Evolutionary conservation across 1,284 basidiomycete species (phyloP), one percentile per base, ranked within the genome.

Genomic region (Sporisorium graminicola): DNA sequence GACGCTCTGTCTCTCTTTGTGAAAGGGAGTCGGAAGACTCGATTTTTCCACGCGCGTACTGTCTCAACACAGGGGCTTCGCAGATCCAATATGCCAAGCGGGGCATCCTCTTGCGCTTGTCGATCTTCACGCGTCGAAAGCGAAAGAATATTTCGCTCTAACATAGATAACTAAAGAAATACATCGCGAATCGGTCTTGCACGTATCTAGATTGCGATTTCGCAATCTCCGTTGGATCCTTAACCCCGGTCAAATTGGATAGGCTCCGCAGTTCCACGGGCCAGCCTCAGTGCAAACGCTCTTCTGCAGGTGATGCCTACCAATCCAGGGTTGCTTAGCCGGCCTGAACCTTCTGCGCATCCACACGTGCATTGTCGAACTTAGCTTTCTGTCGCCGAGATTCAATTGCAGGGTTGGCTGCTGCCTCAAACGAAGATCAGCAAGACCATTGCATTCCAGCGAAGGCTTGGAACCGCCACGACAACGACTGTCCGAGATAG

Each of bases 201-300:
- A 29, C 24, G 43, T 12, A 33, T 29, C 27, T 33, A 22, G 31
- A 47, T 24, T n/a, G n/a, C 12, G 29, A 35, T n/a, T 7, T 5
- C 9, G 20, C 60, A 69, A 69, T 69, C 60, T 69, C 66, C 60
- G 66, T 2, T 31, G 31, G n/a, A n/a, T n/a, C n/a, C 66, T 69
- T 69, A 69, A 42, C 66, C 44, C 66, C 66, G 49, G 10, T 5
- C 5, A 31, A 31, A 31, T 31, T 31, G n/a, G n/a, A n/a, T n/a
- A n/a, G n/a, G n/a, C n/a, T n/a, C 10, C 29, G 29, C 29, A 46
- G 20, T 13, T 47, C 44, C 44, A 46, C 9, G 22, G 43, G 43
- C 40, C 40, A 43, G 18, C 40, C 18, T 43, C 5, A 22, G n/a
- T n/a, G n/a, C n/a, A n/a, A n/a, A n/a, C n/a, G n/a, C n/a, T n/a